These are phyloP conservation scores for Colletotrichum neosansevieriae DNA, from an alignment of 2,329 filamentous ascomycete genomes.

Conservation along the genomic window DNA sequence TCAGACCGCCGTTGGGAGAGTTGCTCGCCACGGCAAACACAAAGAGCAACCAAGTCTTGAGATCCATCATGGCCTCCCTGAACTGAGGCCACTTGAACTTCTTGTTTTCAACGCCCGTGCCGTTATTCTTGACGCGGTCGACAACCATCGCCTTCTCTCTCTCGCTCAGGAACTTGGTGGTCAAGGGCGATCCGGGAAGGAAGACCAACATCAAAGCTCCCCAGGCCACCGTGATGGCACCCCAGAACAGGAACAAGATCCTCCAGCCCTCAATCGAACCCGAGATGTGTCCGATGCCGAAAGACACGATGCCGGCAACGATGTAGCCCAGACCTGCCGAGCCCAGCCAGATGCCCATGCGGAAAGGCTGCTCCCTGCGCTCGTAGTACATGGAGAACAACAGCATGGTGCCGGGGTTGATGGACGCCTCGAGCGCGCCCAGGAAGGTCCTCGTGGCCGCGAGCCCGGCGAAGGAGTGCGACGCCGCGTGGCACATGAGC, in stretches of 20 bases:
- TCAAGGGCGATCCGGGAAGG: conserved; percentile 68
- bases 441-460: conserved; percentile 42
- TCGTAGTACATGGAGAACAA: conserved; percentile 62
- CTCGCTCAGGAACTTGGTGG: conserved; percentile 66
- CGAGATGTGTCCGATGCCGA: conserved; percentile 66
- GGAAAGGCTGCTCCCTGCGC: conserved; percentile 68
- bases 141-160: conserved; percentile 76
- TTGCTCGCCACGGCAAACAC: conserved; percentile 72
- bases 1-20: conserved; percentile 62
- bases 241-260: conserved; percentile 71
- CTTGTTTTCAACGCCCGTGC: conserved; percentile 80
- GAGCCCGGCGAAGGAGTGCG: conserved; percentile 36
- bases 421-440: conserved; percentile 42
- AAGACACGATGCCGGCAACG: conserved; percentile 66
- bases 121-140: conserved; percentile 78
- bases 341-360: conserved; percentile 74
- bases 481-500: conserved; percentile 49
- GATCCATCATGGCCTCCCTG: conserved; percentile 60
- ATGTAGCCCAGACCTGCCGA: conserved; percentile 71
- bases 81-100: conserved; percentile 77
- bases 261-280: conserved; percentile 51
- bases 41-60: conserved; percentile 70
- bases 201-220: conserved; percentile 69
- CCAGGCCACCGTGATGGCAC: conserved; percentile 69
- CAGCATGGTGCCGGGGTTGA: conserved; percentile 59